Conservation (phyloP, 441 rosid species). For the Mallotus japonicus region DNA sequence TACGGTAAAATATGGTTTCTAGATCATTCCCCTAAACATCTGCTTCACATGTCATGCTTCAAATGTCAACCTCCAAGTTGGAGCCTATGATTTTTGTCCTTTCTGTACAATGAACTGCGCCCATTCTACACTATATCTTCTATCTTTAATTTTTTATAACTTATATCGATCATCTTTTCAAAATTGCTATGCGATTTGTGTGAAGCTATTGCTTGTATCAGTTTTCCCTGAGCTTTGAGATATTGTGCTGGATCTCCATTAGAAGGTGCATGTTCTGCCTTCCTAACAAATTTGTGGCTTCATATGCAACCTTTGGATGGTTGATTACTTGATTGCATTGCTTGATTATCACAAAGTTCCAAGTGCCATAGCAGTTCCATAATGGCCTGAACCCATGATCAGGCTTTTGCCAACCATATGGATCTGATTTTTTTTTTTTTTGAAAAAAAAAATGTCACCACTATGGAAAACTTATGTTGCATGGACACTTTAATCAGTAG, state of each 20-base stretch:
- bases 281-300: conserved; percentile 18
- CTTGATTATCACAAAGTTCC: neutral
- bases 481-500: too few species aligned
- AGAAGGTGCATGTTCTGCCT: conserved; percentile 33
- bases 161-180: neutral
- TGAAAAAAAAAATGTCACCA: neutral
- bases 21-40: neutral
- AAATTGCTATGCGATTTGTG: conserved; percentile 59
- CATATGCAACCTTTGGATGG: neutral
- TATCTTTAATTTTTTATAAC: neutral
- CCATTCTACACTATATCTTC: neutral
- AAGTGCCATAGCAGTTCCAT: neutral
- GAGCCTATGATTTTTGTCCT: neutral
- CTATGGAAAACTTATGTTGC: too few species aligned
- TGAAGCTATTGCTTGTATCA: conserved; percentile 61
- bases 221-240: conserved; percentile 78
- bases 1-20: too few species aligned
- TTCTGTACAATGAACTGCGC: neutral
- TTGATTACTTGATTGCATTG: too few species aligned
- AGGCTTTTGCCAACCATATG: neutral
- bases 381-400: neutral
- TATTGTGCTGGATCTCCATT: conserved; percentile 58
- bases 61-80: neutral
- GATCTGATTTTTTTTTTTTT: neutral
- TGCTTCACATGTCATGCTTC: neutral